Conservation (phyloP, 106 monocot species). For the Agapanthus africanus region DNA sequence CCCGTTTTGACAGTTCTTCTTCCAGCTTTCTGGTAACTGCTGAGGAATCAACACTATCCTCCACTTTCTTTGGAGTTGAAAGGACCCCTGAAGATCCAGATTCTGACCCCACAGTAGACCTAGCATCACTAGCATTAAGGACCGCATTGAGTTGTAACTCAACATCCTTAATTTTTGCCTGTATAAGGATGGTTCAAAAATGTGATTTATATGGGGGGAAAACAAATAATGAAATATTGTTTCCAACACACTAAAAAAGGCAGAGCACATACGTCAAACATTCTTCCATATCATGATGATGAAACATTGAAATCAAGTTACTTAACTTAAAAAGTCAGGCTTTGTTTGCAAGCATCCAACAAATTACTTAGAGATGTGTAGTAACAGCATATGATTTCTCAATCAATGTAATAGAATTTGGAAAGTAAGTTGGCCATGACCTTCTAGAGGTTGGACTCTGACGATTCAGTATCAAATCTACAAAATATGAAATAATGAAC, state of each 20-base stretch:
- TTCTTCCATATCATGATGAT: too few relatives aligned
- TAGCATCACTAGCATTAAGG: conserved; percentile 41
- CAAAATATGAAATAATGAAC: neutral
- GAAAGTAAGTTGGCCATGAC: neutral
- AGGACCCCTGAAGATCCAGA: conserved; percentile 46
- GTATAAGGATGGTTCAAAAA: conserved; percentile 7
- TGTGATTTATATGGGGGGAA: neutral
- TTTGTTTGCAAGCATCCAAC: too few relatives aligned
- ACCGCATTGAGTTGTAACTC: conserved; percentile 69
- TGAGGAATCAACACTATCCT: conserved; percentile 55
- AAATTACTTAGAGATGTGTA: too few relatives aligned
- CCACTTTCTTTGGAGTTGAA: conserved; percentile 36
- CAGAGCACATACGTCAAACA: neutral
- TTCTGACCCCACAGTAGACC: conserved; percentile 48
- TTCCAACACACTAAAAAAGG: neutral
- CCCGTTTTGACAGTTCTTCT: conserved; percentile 89
- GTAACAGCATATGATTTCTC: too few relatives aligned
- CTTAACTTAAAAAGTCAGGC: too few relatives aligned
- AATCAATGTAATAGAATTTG: neutral
- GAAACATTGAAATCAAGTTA: too few relatives aligned
- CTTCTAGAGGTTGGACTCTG: neutral
- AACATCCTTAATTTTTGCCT: conserved; percentile 67
- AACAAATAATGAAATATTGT: neutral
- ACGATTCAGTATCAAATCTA: neutral
- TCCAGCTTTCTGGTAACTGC: conserved; percentile 73